These are phyloP conservation scores for Floccularia luteovirens DNA, from an alignment of 768 basidiomycete genomes.

Conservation along the genomic window DNA sequence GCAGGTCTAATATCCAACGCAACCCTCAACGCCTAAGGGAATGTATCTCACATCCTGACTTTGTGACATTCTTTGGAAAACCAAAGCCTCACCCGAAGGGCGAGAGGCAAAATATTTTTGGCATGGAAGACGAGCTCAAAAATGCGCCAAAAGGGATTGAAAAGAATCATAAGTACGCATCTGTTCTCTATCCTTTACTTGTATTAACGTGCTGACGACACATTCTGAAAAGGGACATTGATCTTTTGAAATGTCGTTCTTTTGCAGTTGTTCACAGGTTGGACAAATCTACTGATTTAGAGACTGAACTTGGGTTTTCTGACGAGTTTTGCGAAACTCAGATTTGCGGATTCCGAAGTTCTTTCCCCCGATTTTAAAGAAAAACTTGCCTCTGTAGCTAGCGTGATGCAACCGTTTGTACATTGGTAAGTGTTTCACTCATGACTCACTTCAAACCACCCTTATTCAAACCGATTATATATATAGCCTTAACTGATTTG, in stretches of 20 bases:
- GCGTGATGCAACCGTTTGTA: conserved; percentile 65
- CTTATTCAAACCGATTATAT: no score
- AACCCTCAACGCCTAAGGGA: conserved; percentile 55
- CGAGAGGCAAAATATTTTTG: conserved; percentile 71
- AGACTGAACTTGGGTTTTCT: conserved; percentile 15
- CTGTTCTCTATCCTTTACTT: conserved; percentile 2
- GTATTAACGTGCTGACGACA: neutral
- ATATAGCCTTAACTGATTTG: no score
- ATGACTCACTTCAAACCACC: no score
- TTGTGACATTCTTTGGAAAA: conserved; percentile 73
- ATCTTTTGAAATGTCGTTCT: conserved; percentile 78
- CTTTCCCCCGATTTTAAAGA: conserved; percentile 59
- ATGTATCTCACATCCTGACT: conserved; percentile 60
- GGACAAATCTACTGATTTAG: conserved; percentile 11
- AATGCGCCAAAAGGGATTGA: conserved; percentile 85
- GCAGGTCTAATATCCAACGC: conserved; percentile 55
- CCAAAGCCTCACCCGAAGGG: conserved; percentile 57
- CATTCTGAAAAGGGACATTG: conserved; percentile 77
- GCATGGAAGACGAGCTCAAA: conserved; percentile 82
- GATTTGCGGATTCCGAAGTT: conserved; percentile 74
- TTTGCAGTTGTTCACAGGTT: conserved; percentile 66
- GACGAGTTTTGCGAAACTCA: conserved; percentile 13
- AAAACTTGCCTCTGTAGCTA: conserved; percentile 44
- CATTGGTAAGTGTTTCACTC: conserved; percentile 64
- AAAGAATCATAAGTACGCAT: conserved; percentile 66